Conservation (phyloP, 176 grass and related monocot genomes). For the Oryza officinalis region DNA sequence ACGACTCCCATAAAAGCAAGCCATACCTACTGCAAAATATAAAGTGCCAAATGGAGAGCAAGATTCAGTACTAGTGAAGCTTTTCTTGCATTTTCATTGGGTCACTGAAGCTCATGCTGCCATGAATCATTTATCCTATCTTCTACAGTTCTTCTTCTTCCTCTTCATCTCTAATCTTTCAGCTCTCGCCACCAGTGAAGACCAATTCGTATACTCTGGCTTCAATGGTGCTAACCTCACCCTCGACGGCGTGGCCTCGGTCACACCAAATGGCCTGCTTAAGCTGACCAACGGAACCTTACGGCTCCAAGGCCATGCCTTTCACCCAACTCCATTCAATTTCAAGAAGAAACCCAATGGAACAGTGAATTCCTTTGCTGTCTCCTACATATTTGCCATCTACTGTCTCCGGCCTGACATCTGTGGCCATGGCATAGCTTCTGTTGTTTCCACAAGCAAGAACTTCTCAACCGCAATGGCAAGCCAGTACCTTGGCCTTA, state of each 20-base stretch:
- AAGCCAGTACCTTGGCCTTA: constrained; percentile 30
- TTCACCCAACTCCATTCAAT: background rate
- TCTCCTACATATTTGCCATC: background rate
- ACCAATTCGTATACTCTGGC: constrained; percentile 17
- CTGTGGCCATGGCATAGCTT: background rate
- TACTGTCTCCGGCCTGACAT: background rate
- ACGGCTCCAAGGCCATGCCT: background rate
- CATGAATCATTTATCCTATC: background rate
- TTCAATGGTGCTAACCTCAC: constrained; percentile 16
- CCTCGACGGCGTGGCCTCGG: background rate
- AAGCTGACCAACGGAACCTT: background rate
- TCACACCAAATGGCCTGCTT: background rate
- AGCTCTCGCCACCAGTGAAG: background rate
- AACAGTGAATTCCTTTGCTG: background rate
- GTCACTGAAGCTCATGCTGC: background rate
- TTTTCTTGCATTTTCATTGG: background rate
- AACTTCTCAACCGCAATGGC: background rate
- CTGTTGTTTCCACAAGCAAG: background rate
- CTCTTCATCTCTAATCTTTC: background rate
- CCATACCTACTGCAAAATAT: background rate
- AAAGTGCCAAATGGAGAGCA: background rate
- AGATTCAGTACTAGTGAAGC: background rate
- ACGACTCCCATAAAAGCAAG: background rate
- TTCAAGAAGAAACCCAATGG: background rate
- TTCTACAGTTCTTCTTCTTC: background rate